A percentile compares a stretch with the other conserved stretches of the same genome.
These are phyloP conservation scores for Datura wrightii DNA, from an alignment of 257 asterid genomes.

Conservation along the genomic window DNA sequence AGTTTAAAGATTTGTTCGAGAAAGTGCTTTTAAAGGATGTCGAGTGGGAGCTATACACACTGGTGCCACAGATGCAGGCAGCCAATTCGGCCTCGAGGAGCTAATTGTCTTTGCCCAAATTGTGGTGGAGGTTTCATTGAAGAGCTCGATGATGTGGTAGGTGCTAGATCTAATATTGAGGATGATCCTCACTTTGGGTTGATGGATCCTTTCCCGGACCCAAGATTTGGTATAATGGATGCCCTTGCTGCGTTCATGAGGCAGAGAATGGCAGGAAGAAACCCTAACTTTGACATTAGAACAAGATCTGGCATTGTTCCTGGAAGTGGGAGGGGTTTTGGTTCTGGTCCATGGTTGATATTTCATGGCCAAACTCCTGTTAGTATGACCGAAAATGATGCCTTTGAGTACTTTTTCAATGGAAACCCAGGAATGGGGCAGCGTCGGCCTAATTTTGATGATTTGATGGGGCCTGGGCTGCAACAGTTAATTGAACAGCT, in stretches of 20 bases:
- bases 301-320: slow-evolving; percentile 59
- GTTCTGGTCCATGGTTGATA: slow-evolving; percentile 64
- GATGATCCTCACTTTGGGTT: slow-evolving; percentile 47
- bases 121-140: slow-evolving; percentile 85
- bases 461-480: slow-evolving; percentile 52
- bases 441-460: slow-evolving; percentile 44
- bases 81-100: slow-evolving; percentile 59
- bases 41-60: slow-evolving; percentile 59
- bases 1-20: slow-evolving; percentile 13
- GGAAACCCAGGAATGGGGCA: slow-evolving; percentile 47
- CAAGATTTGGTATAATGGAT: slow-evolving; percentile 61
- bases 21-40: slow-evolving; percentile 35
- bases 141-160: slow-evolving; percentile 65
- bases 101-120: slow-evolving; percentile 60
- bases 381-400: slow-evolving; percentile 38
- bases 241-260: slow-evolving; percentile 77
- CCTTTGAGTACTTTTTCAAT: slow-evolving; percentile 43
- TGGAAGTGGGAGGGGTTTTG: slow-evolving; percentile 45
- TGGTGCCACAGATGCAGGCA: slow-evolving; percentile 91
- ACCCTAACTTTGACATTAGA: slow-evolving; percentile 67
- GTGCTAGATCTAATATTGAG: slow-evolving; percentile 40
- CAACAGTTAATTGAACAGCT: slow-evolving; percentile 51
- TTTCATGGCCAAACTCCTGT: slow-evolving; percentile 51
- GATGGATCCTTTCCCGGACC: slow-evolving; percentile 47
- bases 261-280: slow-evolving; percentile 82